These are phyloP conservation scores for Mucor circinelloides DNA, from an alignment of 371 early-diverging fungal species.

Conservation along the genomic window DNA sequence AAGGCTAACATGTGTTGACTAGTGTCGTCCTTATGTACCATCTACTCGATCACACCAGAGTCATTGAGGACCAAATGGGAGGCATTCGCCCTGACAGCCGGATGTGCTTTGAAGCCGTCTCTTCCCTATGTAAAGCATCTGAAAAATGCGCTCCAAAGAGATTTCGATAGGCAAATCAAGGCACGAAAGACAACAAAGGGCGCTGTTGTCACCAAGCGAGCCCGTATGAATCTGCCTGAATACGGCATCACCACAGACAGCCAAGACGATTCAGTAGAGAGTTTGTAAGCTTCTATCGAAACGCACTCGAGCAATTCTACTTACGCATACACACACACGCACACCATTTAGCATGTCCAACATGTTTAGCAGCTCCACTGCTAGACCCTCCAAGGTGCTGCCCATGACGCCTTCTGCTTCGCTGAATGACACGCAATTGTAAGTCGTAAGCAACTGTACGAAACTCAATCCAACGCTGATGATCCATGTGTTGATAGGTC, in stretches of 20 bases:
- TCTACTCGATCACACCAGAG: slow-evolving; percentile 39
- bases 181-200: slow-evolving; percentile 7
- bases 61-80: slow-evolving; percentile 53
- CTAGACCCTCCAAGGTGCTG: not conserved
- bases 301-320: not conserved
- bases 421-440: slow-evolving; percentile 16
- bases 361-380: not conserved
- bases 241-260: slow-evolving; percentile 15
- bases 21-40: slow-evolving; percentile 31
- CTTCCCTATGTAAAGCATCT: slow-evolving; percentile 31
- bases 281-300: not conserved
- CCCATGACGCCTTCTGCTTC: slow-evolving; percentile 1
- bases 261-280: slow-evolving; percentile 6
- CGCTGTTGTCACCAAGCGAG: slow-evolving; percentile 14
- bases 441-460: not conserved
- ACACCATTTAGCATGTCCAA: not conserved
- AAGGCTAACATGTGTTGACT: not conserved
- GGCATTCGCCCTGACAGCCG: slow-evolving; percentile 40
- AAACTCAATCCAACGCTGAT: not conserved
- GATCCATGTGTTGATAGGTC: not conserved
- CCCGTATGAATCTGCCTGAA: slow-evolving; percentile 18
- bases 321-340: too few species aligned
- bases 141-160: slow-evolving; percentile 32
- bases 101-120: slow-evolving; percentile 28
- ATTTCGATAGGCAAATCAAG: slow-evolving; percentile 36